Evolutionary conservation across 2,329 filamentous ascomycete species (phyloP).

Genomic region (Trematosphaeria pertusa): DNA sequence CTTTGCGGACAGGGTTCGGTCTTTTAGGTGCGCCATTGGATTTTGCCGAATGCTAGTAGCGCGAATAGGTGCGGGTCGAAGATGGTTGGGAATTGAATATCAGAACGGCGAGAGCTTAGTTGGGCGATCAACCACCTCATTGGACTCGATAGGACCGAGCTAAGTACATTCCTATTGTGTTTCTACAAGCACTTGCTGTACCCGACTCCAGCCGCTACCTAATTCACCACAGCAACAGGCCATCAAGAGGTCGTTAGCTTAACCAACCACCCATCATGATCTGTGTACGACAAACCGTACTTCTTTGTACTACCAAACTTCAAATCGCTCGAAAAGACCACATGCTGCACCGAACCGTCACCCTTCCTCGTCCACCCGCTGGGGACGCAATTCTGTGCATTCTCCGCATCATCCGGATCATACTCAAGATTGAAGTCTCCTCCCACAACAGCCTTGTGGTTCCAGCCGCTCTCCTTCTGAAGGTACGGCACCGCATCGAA

Average conservation of each 20-base stretch:
- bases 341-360: slow-evolving; percentile 12
- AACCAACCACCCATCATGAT: slow-evolving; percentile 12
- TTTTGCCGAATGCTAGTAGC: too few relatives aligned
- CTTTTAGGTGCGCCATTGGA: too few relatives aligned
- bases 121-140: too few relatives aligned
- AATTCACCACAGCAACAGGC: too few relatives aligned
- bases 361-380: slow-evolving; percentile 11
- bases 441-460: slow-evolving; percentile 8
- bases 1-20: too few relatives aligned
- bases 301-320: slow-evolving; percentile 9
- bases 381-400: slow-evolving; percentile 11
- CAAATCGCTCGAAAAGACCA: slow-evolving; percentile 8
- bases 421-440: slow-evolving; percentile 16
- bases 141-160: too few relatives aligned
- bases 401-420: slow-evolving; percentile 3
- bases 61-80: too few relatives aligned
- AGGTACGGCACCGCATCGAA: slow-evolving; percentile 12
- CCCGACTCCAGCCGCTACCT: too few relatives aligned
- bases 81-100: too few relatives aligned
- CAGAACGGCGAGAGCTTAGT: too few relatives aligned
- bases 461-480: not conserved
- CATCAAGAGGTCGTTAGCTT: slow-evolving; percentile 5
- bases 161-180: too few relatives aligned
- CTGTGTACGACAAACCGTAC: slow-evolving; percentile 9
- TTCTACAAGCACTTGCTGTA: too few relatives aligned